Evolutionary conservation across 2,329 filamentous ascomycete genomes (phyloP).

Genomic region (Cladophialophora bantiana): DNA sequence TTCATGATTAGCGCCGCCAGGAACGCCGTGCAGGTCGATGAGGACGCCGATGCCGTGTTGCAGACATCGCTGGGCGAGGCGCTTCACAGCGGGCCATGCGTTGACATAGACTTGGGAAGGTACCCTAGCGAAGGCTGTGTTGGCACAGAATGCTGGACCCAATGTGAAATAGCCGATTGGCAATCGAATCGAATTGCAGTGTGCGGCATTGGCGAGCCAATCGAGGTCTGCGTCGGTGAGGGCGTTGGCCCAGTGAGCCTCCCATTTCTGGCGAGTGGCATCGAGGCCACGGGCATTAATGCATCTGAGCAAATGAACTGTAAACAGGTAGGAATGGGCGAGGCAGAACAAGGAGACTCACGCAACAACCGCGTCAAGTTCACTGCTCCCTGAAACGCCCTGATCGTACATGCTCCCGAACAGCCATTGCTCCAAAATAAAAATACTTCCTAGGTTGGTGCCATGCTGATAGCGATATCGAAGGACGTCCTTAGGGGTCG

Average conservation of each 20-base stretch:
- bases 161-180: conserved; percentile 68
- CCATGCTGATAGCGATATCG: conserved; percentile 68
- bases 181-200: conserved; percentile 65
- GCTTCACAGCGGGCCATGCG: conserved; percentile 61
- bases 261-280: conserved; percentile 58
- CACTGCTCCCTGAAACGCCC: conserved; percentile 52
- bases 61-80: conserved; percentile 55
- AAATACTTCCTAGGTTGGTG: conserved; percentile 65
- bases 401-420: conserved; percentile 58
- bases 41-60: conserved; percentile 61
- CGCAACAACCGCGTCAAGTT: conserved; percentile 60
- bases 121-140: conserved; percentile 59
- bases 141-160: conserved; percentile 57
- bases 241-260: conserved; percentile 61
- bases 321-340: background rate
- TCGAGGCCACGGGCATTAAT: conserved; percentile 57
- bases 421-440: conserved; percentile 68
- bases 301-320: conserved; percentile 42
- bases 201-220: conserved; percentile 61
- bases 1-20: conserved; percentile 64
- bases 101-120: conserved; percentile 58
- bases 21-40: conserved; percentile 66
- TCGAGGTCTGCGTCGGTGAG: conserved; percentile 60
- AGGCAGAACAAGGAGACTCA: conserved; percentile 32
- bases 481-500: conserved; percentile 42